These are phyloP conservation scores for Racocetra persica DNA, from an alignment of 371 early-diverging fungal species.

Conservation along the genomic window DNA sequence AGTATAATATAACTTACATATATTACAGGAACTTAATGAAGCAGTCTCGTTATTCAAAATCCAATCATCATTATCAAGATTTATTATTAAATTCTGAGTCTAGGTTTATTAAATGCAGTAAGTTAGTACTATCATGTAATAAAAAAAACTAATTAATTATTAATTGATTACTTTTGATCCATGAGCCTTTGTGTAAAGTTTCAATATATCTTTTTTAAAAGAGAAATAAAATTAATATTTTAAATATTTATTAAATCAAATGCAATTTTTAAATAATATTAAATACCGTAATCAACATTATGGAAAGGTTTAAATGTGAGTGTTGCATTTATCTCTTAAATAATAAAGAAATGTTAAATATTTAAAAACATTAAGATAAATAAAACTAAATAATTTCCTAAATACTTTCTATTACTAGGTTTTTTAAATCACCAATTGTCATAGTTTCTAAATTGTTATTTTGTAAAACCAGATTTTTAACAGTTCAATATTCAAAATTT, in stretches of 20 bases:
- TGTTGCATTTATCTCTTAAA: slow-evolving; percentile 65
- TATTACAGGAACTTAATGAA: slow-evolving; percentile 65
- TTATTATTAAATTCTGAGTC: slow-evolving; percentile 86
- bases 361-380: neutral
- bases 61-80: slow-evolving; percentile 79
- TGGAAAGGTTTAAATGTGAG: slow-evolving; percentile 79
- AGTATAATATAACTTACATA: slow-evolving; percentile 59
- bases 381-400: slow-evolving; percentile 23
- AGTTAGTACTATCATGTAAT: neutral
- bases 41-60: slow-evolving; percentile 67
- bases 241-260: neutral
- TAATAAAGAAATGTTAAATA: neutral
- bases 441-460: slow-evolving; percentile 71
- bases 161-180: slow-evolving; percentile 72
- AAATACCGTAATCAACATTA: slow-evolving; percentile 49
- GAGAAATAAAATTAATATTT: slow-evolving; percentile 10
- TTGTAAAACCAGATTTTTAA: slow-evolving; percentile 82
- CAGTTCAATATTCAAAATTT: slow-evolving; percentile 89
- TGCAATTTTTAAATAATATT: neutral
- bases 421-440: slow-evolving; percentile 76
- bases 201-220: slow-evolving; percentile 75
- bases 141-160: slow-evolving; percentile 36
- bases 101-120: slow-evolving; percentile 35
- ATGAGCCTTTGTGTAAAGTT: slow-evolving; percentile 86
- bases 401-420: slow-evolving; percentile 71